Base-by-base conservation (phyloP, 371 early-diverging fungal genomes). In the Saksenaea vasiformis region DNA sequence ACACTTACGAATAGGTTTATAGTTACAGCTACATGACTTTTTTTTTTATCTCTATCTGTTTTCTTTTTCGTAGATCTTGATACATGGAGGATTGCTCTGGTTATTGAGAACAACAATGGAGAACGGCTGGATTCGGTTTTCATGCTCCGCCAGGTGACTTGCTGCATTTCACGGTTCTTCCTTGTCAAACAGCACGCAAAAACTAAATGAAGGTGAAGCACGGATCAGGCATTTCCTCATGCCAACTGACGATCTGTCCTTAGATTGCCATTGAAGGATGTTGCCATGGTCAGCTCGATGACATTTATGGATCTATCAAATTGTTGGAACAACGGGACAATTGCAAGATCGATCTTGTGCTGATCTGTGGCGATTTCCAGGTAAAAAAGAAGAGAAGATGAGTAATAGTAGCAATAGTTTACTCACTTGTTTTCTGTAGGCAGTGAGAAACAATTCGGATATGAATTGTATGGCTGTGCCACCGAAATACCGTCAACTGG, bases 351-450 rank as follows among this genome's bases (percentile, higher is more conserved):
- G 98, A 98, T 76, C 84, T 98, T 27, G 76, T 99, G 0, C 69
- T 99, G 34, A 94, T 99, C 55, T 97, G 97, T 73, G 99, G 99
- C 44, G 99, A 99, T 78, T 95, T 99, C 74, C 96, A 98, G 85
- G 93, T 89, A 74, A 19, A 56, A 34, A 74, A 19, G 56, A 34
- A 38, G 27, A 17, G 28, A 41, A 2, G 8, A 17, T 11, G 35
- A 14, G 28, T 19, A 38, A 55, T 15, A 24, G 7, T 53, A 14
- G 60, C 14, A 27, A 15, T 26, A 24, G 17, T 2, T 37, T 2
- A 19, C 5, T 24, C n/a, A 43, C n/a, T 54, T 34, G 24, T 35
- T n/a, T 54, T 3, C 27, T 59, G 1, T 70, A 93, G 90, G 87
- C 95, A 1, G 79, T 98, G 26, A 84, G 99, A 17, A 97, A 98